These are phyloP conservation scores for Tolypocladium pustulatum DNA, from an alignment of 2,329 filamentous ascomycete species.

Conservation along the genomic window DNA sequence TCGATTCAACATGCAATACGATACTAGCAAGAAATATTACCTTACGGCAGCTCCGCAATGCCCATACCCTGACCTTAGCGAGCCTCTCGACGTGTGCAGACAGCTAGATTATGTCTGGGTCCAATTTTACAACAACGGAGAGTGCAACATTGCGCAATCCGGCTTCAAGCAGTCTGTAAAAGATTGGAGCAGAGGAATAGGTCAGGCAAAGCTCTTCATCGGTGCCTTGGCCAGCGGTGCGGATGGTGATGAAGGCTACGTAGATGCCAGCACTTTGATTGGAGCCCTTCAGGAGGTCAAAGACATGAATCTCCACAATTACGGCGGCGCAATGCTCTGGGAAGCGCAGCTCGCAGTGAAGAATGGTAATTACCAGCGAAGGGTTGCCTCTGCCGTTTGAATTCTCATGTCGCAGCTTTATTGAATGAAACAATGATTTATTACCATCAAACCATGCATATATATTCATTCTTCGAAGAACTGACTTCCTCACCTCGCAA, in stretches of 20 bases:
- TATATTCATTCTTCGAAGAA: too few relatives aligned
- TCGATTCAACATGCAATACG: conserved; percentile 42
- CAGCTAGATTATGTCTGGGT: conserved; percentile 43
- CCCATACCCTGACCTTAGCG: conserved; percentile 43
- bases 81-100: conserved; percentile 20
- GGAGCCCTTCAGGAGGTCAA: conserved; percentile 35
- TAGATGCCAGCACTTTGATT: conserved; percentile 29
- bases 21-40: not conserved
- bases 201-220: conserved; percentile 46
- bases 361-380: conserved; percentile 28
- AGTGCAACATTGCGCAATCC: conserved; percentile 38
- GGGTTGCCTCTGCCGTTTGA: conserved; percentile 2
- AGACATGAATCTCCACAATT: conserved; percentile 41
- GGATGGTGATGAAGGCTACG: conserved; percentile 42
- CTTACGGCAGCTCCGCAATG: not conserved
- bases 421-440: too few relatives aligned
- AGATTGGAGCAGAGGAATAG: conserved; percentile 51
- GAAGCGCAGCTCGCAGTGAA: conserved; percentile 49
- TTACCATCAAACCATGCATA: too few relatives aligned
- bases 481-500: too few relatives aligned
- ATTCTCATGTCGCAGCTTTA: not conserved
- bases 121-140: conserved; percentile 59
- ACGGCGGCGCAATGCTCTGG: conserved; percentile 59
- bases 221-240: conserved; percentile 44
- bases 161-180: conserved; percentile 53